A percentile compares a stretch with the other conserved stretches of the same genome.
Conservation (phyloP, 1,139 yeast genomes). For the Yamadazyma friedrichii region DNA sequence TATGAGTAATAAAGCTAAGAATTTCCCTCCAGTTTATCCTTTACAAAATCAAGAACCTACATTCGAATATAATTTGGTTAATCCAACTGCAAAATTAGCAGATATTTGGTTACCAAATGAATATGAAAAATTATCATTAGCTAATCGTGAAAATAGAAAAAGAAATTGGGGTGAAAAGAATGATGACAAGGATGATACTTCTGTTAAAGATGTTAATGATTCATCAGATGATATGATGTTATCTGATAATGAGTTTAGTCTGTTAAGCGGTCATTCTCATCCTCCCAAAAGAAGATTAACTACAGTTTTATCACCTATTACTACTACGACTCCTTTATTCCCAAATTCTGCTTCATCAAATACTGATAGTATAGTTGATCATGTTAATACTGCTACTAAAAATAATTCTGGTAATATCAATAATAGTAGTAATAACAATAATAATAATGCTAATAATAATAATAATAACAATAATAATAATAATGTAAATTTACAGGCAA, state of each 20-base stretch:
- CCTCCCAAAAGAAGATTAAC: conserved; percentile 44
- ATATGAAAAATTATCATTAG: conserved; percentile 23
- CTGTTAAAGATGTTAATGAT: conserved; percentile 22
- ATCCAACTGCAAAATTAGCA: conserved; percentile 34
- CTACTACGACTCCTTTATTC: conserved; percentile 6
- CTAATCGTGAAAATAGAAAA: conserved; percentile 24
- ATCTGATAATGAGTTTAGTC: conserved; percentile 34
- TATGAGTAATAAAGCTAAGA: neutral
- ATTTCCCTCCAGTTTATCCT: conserved; percentile 33
- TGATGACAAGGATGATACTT: conserved; percentile 9
- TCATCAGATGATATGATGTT: conserved; percentile 38
- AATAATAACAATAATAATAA: conserved; percentile 5
- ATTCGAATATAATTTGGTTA: conserved; percentile 33
- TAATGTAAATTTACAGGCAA: conserved; percentile 5
- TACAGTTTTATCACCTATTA: conserved; percentile 16
- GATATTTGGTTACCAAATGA: conserved; percentile 36
- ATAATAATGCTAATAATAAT: conserved; percentile 3
- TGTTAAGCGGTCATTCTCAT: conserved; percentile 28
- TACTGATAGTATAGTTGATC: conserved; percentile 3
- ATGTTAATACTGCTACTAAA: neutral
- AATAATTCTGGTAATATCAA: neutral
- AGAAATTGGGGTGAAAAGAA: conserved; percentile 15
- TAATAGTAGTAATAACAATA: neutral
- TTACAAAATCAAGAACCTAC: conserved; percentile 28
- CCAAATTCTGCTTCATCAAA: conserved; percentile 1